These are phyloP conservation scores for Penicillium oxalicum DNA, from an alignment of 2,329 filamentous ascomycete species.

Conservation along the genomic window DNA sequence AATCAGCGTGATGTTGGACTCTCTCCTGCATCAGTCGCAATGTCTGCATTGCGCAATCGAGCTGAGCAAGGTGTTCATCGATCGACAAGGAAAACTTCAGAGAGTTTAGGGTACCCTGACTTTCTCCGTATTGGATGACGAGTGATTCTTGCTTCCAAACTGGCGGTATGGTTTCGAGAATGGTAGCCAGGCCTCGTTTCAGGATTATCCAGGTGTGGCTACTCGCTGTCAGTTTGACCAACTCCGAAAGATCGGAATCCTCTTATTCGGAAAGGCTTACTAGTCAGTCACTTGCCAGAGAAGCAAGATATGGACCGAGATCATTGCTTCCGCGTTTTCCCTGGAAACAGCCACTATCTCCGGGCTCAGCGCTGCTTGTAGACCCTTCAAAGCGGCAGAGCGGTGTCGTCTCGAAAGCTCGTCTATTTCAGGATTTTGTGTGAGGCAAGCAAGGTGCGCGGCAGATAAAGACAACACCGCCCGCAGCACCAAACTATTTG, in stretches of 20 bases:
- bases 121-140: constrained; percentile 38
- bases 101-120: constrained; percentile 34
- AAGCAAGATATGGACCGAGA: constrained; percentile 84
- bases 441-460: constrained; percentile 85
- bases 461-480: constrained; percentile 89
- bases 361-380: constrained; percentile 59
- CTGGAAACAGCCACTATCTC: constrained; percentile 75
- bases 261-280: constrained; percentile 50
- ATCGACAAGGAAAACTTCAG: constrained; percentile 30
- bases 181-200: constrained; percentile 84
- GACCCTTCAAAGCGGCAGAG: constrained; percentile 74
- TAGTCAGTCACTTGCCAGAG: constrained; percentile 97
- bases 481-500: constrained; percentile 87
- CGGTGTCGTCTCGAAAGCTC: constrained; percentile 88
- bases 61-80: constrained; percentile 64
- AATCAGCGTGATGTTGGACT: constrained; percentile 63
- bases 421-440: constrained; percentile 74
- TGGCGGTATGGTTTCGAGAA: constrained; percentile 83
- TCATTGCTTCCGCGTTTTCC: constrained; percentile 81
- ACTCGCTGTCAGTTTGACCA: constrained; percentile 31
- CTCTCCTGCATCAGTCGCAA: constrained; percentile 54
- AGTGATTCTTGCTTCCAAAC: constrained; percentile 82
- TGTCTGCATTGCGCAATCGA: constrained; percentile 61
- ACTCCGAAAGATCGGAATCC: constrained; percentile 9
- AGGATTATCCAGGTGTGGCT: constrained; percentile 91